phyloP scores from a whole-genome alignment of 805 yeast species.

The Lachancea dasiensis region DNA sequence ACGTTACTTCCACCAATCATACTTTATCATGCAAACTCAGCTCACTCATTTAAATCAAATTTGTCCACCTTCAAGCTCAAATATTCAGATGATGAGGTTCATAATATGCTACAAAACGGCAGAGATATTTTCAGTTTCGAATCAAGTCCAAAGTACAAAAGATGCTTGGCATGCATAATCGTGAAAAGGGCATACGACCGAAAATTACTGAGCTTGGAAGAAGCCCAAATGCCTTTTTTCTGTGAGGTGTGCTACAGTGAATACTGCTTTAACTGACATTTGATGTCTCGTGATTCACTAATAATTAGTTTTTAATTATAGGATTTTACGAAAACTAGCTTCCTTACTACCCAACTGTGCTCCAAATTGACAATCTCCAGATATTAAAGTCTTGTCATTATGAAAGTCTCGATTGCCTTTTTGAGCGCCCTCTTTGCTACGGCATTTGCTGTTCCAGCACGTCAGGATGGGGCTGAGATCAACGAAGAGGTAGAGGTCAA shows the following conservation, averaged over 20 bases:
- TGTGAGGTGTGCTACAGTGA: constrained; percentile 36
- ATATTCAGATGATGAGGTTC: constrained; percentile 40
- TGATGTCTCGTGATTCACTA: background rate
- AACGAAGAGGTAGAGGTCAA: constrained; percentile 35
- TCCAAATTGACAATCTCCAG: no score
- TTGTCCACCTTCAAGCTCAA: constrained; percentile 54
- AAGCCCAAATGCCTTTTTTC: constrained; percentile 25
- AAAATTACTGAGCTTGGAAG: constrained; percentile 6
- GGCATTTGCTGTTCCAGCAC: constrained; percentile 8
- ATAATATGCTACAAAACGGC: constrained; percentile 46
- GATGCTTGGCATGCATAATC: constrained; percentile 54
- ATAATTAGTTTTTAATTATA: background rate
- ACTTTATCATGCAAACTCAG: constrained; percentile 44
- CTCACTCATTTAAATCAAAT: constrained; percentile 41
- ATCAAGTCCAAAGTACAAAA: constrained; percentile 36
- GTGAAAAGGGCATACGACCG: constrained; percentile 47
- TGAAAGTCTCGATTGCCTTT: no score
- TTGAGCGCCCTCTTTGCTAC: constrained; percentile 7
- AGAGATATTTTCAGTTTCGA: constrained; percentile 43
- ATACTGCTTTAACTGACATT: constrained; percentile 36
- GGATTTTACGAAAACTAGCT: no score
- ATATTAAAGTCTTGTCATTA: no score
- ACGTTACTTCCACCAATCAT: constrained; percentile 48
- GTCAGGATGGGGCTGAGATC: constrained; percentile 17
- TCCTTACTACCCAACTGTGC: no score